phyloP scores from a whole-genome alignment of 768 basidiomycete species.

The Leccinum olivaceopallidum region DNA sequence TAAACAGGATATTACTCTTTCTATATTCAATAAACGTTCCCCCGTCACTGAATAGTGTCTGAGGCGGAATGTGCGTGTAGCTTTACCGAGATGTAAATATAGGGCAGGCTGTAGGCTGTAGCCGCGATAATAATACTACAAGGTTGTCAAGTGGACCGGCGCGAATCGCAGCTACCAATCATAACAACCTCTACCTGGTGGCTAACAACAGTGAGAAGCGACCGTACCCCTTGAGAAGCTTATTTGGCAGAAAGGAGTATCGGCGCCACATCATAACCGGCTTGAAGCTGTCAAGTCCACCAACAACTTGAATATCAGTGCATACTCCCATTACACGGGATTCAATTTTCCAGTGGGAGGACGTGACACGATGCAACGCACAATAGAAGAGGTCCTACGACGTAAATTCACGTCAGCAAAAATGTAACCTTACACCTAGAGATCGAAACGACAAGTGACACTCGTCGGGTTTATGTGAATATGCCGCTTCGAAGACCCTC shows the following conservation, averaged over 20 bases:
- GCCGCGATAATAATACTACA: neutral
- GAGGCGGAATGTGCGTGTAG: neutral
- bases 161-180: neutral
- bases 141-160: neutral
- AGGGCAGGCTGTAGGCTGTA: neutral
- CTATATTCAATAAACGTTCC: neutral
- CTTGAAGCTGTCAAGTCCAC: neutral
- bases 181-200: neutral
- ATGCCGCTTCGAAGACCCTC: neutral
- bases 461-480: neutral
- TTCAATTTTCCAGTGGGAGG: neutral
- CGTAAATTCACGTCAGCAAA: neutral
- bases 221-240: neutral
- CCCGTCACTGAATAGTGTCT: neutral
- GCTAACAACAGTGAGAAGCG: neutral
- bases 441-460: neutral
- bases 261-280: neutral
- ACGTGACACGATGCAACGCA: neutral
- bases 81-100: neutral
- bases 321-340: neutral
- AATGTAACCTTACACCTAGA: neutral
- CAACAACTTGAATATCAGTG: neutral
- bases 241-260: neutral
- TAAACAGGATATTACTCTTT: neutral
- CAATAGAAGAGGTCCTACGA: neutral